Base-by-base conservation (phyloP, 2,329 filamentous ascomycete genomes). In the Scleromitrula shiraiana region DNA sequence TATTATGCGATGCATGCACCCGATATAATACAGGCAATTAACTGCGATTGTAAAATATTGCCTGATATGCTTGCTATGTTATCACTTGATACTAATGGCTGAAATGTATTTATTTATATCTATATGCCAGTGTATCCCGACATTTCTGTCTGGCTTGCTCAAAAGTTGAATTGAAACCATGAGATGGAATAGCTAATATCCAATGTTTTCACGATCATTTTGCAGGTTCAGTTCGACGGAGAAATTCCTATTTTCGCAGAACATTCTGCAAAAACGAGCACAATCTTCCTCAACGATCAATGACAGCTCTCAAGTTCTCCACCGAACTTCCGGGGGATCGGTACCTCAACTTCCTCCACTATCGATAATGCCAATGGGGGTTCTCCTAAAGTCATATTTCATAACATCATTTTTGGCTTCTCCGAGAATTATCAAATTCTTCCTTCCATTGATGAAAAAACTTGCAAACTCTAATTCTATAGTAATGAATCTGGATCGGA, bases 401-500 rank as follows among this genome's bases (percentile, higher is more conserved):
- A 35, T 51, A 22, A 51, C 49, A 3, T 51, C 32, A 5, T 38
- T 51, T 27, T n/a, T 51, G 8, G 39, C 49, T 1, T 51, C 49
- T n/a, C 49, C 49, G 1, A 40, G 27, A 20, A 40, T 51, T 8
- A 36, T 51, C n/a, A 48, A 38, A n/a, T 22, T 49, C 5, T 49
- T 35, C 14, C 24, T 51, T 27, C 49, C 49, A 3, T 14, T 51
- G 7, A 40, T 51, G 4, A 40, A 42, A 15, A 40, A 20, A 10
- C 17, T 51, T 19, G 46, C 44, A 6, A 40, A 51, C 30, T 49
- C 38, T n/a, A 20, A 38, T 5, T 48, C 38, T 7, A 32, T 9
- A 2, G 38, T 56, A 5, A 44, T 57, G 7, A 57, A 56, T 33
- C 80, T 88, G 2, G 87, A 93, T 62, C 73, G 70, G 46, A 94